Conservation (phyloP, 163 green algal species). For the Trebouxiophyceae sp. region DNA sequence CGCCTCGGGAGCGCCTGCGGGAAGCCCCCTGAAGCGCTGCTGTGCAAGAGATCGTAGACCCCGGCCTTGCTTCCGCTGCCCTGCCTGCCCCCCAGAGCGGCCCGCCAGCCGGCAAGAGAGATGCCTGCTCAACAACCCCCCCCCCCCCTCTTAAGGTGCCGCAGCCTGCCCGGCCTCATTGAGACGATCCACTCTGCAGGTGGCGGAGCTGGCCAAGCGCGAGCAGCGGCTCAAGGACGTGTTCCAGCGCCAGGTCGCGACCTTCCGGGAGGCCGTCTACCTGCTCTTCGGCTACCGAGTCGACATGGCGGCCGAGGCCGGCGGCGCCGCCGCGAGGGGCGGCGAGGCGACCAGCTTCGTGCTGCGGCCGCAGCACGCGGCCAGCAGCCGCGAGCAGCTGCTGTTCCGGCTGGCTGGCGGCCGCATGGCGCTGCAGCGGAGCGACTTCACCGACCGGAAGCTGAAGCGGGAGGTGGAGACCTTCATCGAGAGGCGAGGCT, state of each 20-base stretch:
- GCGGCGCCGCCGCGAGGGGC: neutral
- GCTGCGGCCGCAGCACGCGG: conserved; percentile 29
- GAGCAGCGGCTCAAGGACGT: conserved; percentile 53
- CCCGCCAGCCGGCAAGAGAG: no score
- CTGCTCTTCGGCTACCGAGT: conserved; percentile 57
- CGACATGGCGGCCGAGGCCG: neutral
- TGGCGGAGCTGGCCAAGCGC: conserved; percentile 42
- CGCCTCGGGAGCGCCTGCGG: no score
- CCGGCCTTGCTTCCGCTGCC: no score
- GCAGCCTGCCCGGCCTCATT: neutral
- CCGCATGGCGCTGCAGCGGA: conserved; percentile 56
- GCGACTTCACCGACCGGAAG: conserved; percentile 12
- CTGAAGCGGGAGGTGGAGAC: conserved; percentile 49
- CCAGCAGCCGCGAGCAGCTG: conserved; percentile 34
- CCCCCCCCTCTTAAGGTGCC: neutral
- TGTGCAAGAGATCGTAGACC: no score
- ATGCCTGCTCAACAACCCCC: no score
- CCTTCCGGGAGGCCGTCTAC: conserved; percentile 60
- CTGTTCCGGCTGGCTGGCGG: conserved; percentile 43
- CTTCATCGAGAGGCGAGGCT: conserved; percentile 20
- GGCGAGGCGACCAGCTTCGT: conserved; percentile 15
- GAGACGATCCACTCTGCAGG: neutral
- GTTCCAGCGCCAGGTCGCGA: conserved; percentile 55
- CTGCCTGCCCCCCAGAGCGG: no score
- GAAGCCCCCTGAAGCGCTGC: no score